These are phyloP conservation scores for Stentor roeselii DNA, from an alignment of 73 alveolate species.

Conservation along the genomic window DNA sequence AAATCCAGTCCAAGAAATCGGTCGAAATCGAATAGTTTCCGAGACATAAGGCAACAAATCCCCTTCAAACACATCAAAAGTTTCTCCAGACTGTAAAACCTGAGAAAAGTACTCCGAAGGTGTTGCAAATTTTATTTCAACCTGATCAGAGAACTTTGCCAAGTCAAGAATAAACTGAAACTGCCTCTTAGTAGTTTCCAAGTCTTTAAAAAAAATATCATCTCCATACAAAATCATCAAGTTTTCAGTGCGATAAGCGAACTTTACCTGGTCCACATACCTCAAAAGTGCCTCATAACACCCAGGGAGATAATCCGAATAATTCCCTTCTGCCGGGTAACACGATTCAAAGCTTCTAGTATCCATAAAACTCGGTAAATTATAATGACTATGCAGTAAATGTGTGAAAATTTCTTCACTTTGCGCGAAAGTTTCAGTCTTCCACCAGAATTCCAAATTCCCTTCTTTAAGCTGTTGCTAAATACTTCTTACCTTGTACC, in stretches of 20 bases:
- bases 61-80: background rate
- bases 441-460: background rate
- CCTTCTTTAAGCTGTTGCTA: background rate
- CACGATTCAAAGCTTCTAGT: background rate
- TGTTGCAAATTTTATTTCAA: background rate
- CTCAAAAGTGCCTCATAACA: background rate
- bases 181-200: background rate
- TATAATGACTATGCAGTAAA: conserved; percentile 1
- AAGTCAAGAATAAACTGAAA: background rate
- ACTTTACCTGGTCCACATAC: background rate
- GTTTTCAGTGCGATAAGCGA: background rate
- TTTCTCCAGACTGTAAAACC: background rate
- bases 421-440: background rate
- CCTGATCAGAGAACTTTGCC: background rate
- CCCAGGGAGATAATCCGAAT: background rate
- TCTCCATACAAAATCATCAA: conserved; percentile 22
- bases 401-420: background rate
- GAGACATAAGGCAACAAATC: conserved; percentile 13
- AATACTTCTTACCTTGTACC: background rate
- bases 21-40: background rate
- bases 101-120: background rate
- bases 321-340: background rate
- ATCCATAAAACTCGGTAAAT: background rate
- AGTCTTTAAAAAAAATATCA: background rate
- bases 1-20: conserved; percentile 14